Base-by-base conservation (phyloP, 192 early-diverging fungal species). In the Podila epigama region DNA sequence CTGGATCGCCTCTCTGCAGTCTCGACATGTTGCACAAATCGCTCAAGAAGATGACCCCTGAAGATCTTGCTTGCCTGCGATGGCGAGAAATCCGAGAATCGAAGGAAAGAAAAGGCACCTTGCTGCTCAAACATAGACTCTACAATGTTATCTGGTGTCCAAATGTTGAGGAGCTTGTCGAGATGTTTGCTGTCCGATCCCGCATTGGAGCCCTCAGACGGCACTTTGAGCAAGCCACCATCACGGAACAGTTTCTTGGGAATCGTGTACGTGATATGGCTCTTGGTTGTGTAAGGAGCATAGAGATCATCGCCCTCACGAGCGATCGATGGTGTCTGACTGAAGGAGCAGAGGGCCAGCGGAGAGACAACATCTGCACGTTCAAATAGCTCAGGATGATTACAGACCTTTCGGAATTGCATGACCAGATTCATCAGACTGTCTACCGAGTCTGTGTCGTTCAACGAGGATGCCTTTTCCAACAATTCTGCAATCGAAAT, bases 351-450 rank as follows among this genome's bases (percentile, higher is more conserved):
- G 9, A 87, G 79, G 8, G 89, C 79, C 61, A 89, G 85, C 3
- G 95, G 95, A 1, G 89, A 83, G 8, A 86, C 79, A n/a, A 94
- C 92, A 63, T 93, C 90, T 4, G 92, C 93, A 35, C 95, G 89
- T 75, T 93, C 93, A 84, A 95, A 93, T 37, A 95, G 71, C 72
- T 95, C 93, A 1, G 93, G 93, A 80, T 95, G 93, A 59, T 93
- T 95, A 72, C 92, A 93, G 33, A 95, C 92, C 72, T 95, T 95
- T 68, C 93, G 90, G 86, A 95, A 92, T 77, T 95, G 93, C 93
- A 95, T 95, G n/a, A 97, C 93, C 61, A 96, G 66, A 65, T 96
- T 96, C 93, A 94, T 94, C 72, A 96, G 83, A 66, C 88, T 93
- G 68, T 93, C 92, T 51, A 89, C 87, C 48, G 84, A 86, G n/a